Evolutionary conservation across 768 basidiomycete species (phyloP).

Genomic region (Amanita thiersii): DNA sequence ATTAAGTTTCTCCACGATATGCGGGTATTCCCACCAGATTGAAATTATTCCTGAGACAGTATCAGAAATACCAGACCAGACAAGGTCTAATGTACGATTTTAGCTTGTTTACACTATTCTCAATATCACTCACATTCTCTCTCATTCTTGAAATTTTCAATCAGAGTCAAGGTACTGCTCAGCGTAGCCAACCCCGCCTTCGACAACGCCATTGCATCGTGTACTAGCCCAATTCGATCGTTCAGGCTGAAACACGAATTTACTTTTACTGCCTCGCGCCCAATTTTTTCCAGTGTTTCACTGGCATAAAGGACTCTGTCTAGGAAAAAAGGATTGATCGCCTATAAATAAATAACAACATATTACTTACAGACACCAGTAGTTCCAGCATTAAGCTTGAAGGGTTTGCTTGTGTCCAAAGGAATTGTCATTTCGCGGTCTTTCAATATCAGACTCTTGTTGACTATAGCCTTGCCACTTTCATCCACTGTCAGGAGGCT

Average conservation of each 20-base stretch:
- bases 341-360: constrained; percentile 1
- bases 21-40: constrained; percentile 80
- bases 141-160: constrained; percentile 64
- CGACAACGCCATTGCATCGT: constrained; percentile 74
- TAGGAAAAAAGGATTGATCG: constrained; percentile 18
- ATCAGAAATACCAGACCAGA: constrained; percentile 66
- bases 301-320: constrained; percentile 84
- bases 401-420: constrained; percentile 68
- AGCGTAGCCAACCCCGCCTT: constrained; percentile 73
- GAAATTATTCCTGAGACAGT: constrained; percentile 46
- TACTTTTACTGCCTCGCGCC: constrained; percentile 64
- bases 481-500: constrained; percentile 56
- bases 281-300: constrained; percentile 71
- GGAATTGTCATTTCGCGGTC: constrained; percentile 60
- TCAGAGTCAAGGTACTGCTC: constrained; percentile 68
- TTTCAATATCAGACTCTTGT: constrained; percentile 57
- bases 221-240: constrained; percentile 84
- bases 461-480: constrained; percentile 47
- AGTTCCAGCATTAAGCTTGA: constrained; percentile 88
- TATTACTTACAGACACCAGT: constrained; percentile 73
- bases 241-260: constrained; percentile 65
- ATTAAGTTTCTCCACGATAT: constrained; percentile 44
- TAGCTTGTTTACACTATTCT: not conserved
- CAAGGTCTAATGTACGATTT: constrained; percentile 44
- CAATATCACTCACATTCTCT: constrained; percentile 54